Evolutionary conservation across 768 basidiomycete species (phyloP).

Genomic region (Lentinula sp.): DNA sequence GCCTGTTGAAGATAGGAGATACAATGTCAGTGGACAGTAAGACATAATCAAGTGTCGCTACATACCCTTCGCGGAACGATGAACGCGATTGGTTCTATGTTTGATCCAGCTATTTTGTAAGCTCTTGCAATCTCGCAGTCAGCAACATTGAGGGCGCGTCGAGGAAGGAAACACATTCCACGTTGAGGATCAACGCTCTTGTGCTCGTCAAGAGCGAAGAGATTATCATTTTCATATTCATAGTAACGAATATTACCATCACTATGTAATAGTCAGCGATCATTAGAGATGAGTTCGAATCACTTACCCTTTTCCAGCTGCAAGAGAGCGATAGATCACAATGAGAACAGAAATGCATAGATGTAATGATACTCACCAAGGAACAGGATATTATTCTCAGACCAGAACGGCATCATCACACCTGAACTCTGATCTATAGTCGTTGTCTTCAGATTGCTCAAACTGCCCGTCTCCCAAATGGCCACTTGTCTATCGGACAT

Average conservation of each 20-base stretch:
- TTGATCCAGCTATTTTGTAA: conserved; percentile 74
- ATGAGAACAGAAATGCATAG: neutral
- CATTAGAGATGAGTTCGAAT: neutral
- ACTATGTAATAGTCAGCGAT: conserved; percentile 28
- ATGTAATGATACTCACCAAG: conserved; percentile 39
- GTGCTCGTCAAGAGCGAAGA: conserved; percentile 76
- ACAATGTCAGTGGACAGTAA: neutral
- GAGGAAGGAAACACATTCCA: conserved; percentile 94
- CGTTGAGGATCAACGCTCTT: conserved; percentile 91
- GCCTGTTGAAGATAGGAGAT: conserved; percentile 37
- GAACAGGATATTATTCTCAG: conserved; percentile 88
- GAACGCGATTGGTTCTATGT: conserved; percentile 89
- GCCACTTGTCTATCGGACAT: conserved; percentile 92
- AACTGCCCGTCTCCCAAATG: conserved; percentile 82
- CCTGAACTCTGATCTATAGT: conserved; percentile 87
- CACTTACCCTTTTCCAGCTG: conserved; percentile 82
- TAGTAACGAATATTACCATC: conserved; percentile 99
- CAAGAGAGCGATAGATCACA: conserved; percentile 6
- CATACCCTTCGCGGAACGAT: conserved; percentile 89
- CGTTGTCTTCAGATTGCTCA: conserved; percentile 72
- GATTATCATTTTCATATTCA: conserved; percentile 85
- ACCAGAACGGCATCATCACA: conserved; percentile 97
- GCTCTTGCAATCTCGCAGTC: conserved; percentile 96
- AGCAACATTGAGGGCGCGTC: conserved; percentile 79
- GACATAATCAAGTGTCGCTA: neutral